Base-by-base conservation (phyloP, 345 rosid species). In the Syzygium jambos region DNA sequence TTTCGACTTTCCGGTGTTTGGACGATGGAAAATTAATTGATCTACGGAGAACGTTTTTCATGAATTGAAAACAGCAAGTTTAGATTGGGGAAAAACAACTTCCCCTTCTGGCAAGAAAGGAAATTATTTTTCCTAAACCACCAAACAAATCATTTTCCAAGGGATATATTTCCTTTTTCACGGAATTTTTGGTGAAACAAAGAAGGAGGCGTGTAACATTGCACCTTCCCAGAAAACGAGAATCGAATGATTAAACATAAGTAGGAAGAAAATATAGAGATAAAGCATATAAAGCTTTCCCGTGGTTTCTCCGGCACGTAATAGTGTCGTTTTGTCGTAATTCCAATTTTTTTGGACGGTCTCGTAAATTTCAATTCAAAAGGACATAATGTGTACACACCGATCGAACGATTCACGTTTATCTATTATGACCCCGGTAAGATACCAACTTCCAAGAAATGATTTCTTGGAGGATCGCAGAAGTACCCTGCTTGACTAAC, bases 81-180 rank as follows among this genome's bases (percentile, higher is more conserved):
- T 63, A 29, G 11, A 7, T 29, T 15, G 2, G 41, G 73, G 10
- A 17, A 63, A 34, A 7, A 5, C 2, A 53, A 29, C 77, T 29
- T 63, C 41, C 16, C 7, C 17, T 63, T 30, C 6, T 65, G 4
- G 10, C 0, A 30, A 65, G 22, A 68, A 68, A 4, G 19, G 11
- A 68, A 68, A 68, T 34, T 46, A 9, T 6, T 68, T 34, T 34
- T 0, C 46, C 3, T 17, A 19, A 34, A 8, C 38, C 0, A 0
- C 25, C 1, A 0, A 17, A 5, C 0, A 34, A 68, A 68, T 0
- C 5, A 30, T 53, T 53, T 53, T 43, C 22, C 55, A 6, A 6
- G 1, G 55, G 2, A 6, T 16, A 16, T 6, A 63, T 15, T 63
- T 63, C 7, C 5, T n/a, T 63, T 29, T 0, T 63, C 77, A 63